phyloP scores from a whole-genome alignment of 1,139 yeast species.

The Pichia sp. region DNA sequence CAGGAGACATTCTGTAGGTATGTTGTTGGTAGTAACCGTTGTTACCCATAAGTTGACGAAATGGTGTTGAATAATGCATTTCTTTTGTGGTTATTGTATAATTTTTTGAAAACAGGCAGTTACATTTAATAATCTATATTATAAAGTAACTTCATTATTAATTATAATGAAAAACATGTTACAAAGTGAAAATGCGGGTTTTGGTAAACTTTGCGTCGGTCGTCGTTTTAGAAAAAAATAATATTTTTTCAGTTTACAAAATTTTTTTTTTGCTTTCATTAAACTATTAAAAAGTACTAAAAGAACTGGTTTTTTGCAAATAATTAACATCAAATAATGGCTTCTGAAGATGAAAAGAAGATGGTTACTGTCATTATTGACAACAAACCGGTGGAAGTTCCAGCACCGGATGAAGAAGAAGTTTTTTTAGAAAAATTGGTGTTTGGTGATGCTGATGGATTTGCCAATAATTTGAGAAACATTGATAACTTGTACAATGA shows the following conservation, averaged over 20 bases:
- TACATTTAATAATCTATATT: no score
- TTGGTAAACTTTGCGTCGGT: not conserved
- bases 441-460: constrained; percentile 82
- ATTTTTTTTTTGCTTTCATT: not conserved
- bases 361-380: constrained; percentile 9
- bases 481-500: constrained; percentile 50
- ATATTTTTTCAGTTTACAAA: not conserved
- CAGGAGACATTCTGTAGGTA: constrained; percentile 89
- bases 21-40: constrained; percentile 58
- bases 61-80: constrained; percentile 11
- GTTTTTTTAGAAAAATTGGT: constrained; percentile 71
- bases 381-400: constrained; percentile 26
- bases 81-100: not conserved
- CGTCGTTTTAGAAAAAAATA: not conserved
- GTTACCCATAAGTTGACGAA: constrained; percentile 24
- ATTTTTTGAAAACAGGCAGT: not conserved
- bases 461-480: constrained; percentile 58
- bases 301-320: not conserved
- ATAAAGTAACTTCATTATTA: no score
- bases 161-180: not conserved
- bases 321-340: not conserved
- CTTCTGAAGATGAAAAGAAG: not conserved
- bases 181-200: not conserved
- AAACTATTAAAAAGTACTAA: not conserved
- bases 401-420: constrained; percentile 83